Evolutionary conservation across 2,329 filamentous ascomycete genomes (phyloP).

Genomic region (Fusarium subtropicale): DNA sequence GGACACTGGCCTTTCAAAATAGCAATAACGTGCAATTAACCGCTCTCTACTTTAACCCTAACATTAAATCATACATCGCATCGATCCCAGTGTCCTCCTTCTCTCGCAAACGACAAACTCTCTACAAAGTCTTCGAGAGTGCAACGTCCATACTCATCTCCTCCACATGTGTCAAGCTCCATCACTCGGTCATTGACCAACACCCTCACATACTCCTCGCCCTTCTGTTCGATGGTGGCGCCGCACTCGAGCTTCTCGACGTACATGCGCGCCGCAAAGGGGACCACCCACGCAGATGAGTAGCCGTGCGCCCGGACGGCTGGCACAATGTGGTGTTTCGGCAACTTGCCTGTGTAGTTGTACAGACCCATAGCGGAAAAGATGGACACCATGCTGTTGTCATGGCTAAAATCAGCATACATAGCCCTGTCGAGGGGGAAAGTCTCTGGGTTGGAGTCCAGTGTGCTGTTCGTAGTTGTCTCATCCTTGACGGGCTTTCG

Average conservation of each 20-base stretch:
- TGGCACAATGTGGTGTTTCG: conserved; percentile 62
- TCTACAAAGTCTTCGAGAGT: conserved; percentile 76
- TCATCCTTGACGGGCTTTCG: conserved; percentile 74
- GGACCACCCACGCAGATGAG: conserved; percentile 81
- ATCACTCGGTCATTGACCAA: conserved; percentile 88
- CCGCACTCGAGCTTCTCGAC: conserved; percentile 86
- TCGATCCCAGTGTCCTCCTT: conserved; percentile 76
- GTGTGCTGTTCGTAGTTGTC: conserved; percentile 81
- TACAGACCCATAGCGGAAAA: conserved; percentile 84
- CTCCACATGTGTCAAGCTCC: conserved; percentile 75
- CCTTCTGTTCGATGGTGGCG: conserved; percentile 69
- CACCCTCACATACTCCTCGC: conserved; percentile 80
- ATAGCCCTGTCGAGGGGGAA: conserved; percentile 78
- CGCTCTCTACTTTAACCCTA: conserved; percentile 18
- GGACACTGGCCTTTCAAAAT: conserved; percentile 8
- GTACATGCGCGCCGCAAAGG: conserved; percentile 84
- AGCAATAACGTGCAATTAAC: conserved; percentile 30
- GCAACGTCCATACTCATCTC: conserved; percentile 78
- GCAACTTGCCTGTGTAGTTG: conserved; percentile 69
- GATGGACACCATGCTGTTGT: conserved; percentile 85
- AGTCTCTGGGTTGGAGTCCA: conserved; percentile 73
- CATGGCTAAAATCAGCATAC: conserved; percentile 93
- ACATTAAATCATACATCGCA: conserved; percentile 22
- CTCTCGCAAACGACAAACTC: conserved; percentile 77
- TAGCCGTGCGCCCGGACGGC: conserved; percentile 72